These are phyloP conservation scores for Pichia inconspicua DNA, from an alignment of 1,139 yeast genomes.

Conservation along the genomic window DNA sequence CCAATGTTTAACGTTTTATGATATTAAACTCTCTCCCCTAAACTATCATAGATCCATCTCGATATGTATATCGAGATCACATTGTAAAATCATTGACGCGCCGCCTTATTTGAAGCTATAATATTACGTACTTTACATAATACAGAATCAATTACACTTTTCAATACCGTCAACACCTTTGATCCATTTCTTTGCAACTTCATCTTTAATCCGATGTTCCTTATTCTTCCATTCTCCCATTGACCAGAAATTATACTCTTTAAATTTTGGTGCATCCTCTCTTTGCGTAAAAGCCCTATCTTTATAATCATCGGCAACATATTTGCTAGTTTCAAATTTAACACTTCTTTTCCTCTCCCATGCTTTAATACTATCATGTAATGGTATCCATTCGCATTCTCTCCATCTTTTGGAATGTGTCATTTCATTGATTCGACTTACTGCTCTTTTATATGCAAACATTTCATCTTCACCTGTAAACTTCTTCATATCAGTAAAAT, in stretches of 20 bases:
- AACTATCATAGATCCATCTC: no score
- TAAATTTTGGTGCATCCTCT: conserved; percentile 40
- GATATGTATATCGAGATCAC: no score
- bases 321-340: conserved; percentile 1
- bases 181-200: conserved; percentile 45
- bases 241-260: conserved; percentile 54
- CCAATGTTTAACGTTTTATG: no score
- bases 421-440: conserved; percentile 63
- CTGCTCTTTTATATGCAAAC: conserved; percentile 68
- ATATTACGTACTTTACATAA: no score
- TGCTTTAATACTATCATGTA: conserved; percentile 46
- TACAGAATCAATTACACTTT: background rate
- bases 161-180: conserved; percentile 25
- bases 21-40: background rate
- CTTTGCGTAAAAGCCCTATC: background rate
- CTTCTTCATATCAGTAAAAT: conserved; percentile 44
- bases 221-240: conserved; percentile 53
- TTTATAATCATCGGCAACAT: conserved; percentile 11
- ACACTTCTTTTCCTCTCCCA: conserved; percentile 41
- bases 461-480: conserved; percentile 75
- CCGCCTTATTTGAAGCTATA: no score
- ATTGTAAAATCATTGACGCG: no score
- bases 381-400: conserved; percentile 45
- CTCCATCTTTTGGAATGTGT: conserved; percentile 51
- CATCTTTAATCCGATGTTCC: conserved; percentile 43